A percentile compares a stretch with the other conserved stretches of the same genome.
Conservation (phyloP, 1,139 yeast genomes). For the Torulaspora globosa region DNA sequence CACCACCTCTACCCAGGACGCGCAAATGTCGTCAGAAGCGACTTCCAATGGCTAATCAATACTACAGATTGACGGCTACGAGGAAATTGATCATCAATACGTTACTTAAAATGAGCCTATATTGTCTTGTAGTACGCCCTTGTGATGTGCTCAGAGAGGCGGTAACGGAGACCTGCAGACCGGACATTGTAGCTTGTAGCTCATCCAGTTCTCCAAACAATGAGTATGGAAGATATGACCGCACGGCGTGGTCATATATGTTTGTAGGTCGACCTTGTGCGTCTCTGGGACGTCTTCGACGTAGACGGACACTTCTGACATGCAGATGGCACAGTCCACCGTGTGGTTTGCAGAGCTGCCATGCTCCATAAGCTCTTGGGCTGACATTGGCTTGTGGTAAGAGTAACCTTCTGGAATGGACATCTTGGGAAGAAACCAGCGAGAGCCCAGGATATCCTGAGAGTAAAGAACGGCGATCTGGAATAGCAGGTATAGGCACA, state of each 20-base stretch:
- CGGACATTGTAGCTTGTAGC: conserved; percentile 87
- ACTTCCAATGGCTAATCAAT: conserved; percentile 1
- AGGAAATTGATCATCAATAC: not conserved
- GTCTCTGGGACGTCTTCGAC: conserved; percentile 33
- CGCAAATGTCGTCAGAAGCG: conserved; percentile 17
- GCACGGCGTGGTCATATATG: conserved; percentile 90
- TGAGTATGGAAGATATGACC: conserved; percentile 82
- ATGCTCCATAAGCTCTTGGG: conserved; percentile 31
- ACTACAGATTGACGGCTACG: not conserved
- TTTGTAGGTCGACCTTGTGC: conserved; percentile 31
- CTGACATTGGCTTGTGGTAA: conserved; percentile 41
- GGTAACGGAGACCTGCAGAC: conserved; percentile 85
- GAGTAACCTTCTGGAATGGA: conserved; percentile 76
- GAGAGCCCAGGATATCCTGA: conserved; percentile 68
- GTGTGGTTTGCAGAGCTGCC: conserved; percentile 28
- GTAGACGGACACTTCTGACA: conserved; percentile 57
- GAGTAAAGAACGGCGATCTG: conserved; percentile 55
- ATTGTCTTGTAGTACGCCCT: not conserved
- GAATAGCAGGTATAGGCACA: conserved; percentile 50
- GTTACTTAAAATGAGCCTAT: not conserved
- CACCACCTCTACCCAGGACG: conserved; percentile 10
- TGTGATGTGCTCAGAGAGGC: conserved; percentile 45
- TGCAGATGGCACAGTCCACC: conserved; percentile 83
- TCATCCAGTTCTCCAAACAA: conserved; percentile 92
- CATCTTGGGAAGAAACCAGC: conserved; percentile 76